Conservation (phyloP, 805 yeast genomes). For the Metschnikowia amazonensis region DNA sequence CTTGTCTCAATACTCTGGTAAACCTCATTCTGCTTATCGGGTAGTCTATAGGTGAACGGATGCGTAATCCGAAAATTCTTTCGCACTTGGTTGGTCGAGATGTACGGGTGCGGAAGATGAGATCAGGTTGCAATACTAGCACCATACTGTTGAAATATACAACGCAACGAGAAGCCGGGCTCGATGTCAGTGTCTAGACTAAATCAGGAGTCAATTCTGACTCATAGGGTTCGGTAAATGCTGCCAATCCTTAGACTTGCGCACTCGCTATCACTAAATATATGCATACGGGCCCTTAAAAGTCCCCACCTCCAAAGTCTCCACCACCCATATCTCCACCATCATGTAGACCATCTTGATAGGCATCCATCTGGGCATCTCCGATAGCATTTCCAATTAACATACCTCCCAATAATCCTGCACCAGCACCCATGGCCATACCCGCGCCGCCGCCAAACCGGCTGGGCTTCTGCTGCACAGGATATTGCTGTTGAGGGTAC, state of each 20-base stretch:
- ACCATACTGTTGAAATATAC: neutral
- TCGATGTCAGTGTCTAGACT: neutral
- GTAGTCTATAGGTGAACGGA: neutral
- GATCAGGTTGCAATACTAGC: neutral
- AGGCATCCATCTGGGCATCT: conserved; percentile 24
- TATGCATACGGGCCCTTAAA: neutral
- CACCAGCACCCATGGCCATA: conserved; percentile 46
- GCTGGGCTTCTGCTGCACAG: conserved; percentile 21
- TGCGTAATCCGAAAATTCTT: conserved; percentile 10
- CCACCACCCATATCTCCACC: conserved; percentile 29
- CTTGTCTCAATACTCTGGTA: conserved; percentile 40
- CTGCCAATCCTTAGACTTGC: neutral
- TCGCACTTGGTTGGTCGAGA: conserved; percentile 17
- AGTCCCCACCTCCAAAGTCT: conserved; percentile 14
- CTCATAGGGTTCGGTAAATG: neutral
- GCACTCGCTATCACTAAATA: neutral
- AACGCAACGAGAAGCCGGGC: neutral
- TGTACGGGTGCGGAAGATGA: conserved; percentile 15
- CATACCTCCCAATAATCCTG: conserved; percentile 62
- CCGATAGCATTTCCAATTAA: conserved; percentile 45
- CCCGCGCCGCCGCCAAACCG: conserved; percentile 37
- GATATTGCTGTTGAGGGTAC: conserved; percentile 18
- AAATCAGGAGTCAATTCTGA: neutral
- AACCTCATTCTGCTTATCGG: conserved; percentile 32
- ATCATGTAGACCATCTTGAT: conserved; percentile 31